These are phyloP conservation scores for Fraxinus angustifolia DNA, from an alignment of 305 asterid species.

Conservation along the genomic window DNA sequence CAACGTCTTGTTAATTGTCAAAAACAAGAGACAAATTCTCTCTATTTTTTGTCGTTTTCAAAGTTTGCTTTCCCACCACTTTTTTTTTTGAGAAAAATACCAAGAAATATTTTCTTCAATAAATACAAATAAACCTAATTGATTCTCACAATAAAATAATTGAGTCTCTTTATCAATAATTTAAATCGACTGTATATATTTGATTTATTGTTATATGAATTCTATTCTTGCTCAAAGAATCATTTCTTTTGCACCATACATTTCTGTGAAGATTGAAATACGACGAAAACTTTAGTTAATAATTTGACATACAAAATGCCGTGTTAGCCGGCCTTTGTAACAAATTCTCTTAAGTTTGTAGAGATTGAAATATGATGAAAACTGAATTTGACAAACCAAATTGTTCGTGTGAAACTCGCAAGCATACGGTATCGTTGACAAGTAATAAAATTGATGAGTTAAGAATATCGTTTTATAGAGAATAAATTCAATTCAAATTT, in stretches of 20 bases:
- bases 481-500: no score
- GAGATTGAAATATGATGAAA: background rate
- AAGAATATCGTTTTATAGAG: no score
- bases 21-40: background rate
- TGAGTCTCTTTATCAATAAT: background rate
- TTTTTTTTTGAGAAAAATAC: background rate
- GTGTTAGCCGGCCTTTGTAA: background rate
- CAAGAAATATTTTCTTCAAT: background rate
- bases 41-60: background rate
- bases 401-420: no score
- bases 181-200: no score
- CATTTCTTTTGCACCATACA: background rate
- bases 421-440: no score
- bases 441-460: no score
- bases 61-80: background rate
- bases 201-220: no score
- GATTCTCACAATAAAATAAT: background rate
- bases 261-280: background rate
- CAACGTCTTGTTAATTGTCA: background rate
- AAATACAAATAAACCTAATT: background rate
- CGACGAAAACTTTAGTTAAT: background rate
- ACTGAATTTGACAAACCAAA: background rate
- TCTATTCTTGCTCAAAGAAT: background rate
- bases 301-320: background rate
- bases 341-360: background rate